Percentiles rank a stretch among this genome's conserved stretches.
Conservation (phyloP, 495 filamentous ascomycete genomes). For the Staphylotrichum longicolle region DNA sequence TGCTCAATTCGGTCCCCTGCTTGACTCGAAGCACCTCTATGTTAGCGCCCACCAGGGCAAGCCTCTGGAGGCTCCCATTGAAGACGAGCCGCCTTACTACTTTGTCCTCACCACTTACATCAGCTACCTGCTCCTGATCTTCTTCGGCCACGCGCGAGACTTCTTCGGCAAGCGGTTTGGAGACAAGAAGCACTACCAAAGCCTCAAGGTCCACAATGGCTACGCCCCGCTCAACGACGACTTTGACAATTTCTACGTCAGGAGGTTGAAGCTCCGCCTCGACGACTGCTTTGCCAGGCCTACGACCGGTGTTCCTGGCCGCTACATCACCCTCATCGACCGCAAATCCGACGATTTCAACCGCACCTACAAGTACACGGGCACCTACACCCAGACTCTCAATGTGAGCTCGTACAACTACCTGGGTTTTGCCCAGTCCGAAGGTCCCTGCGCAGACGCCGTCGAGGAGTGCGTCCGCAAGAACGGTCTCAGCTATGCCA, state of each 20-base stretch:
- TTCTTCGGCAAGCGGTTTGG: constrained; percentile 97
- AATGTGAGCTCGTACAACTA: constrained; percentile 99
- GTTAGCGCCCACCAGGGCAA: constrained; percentile 74
- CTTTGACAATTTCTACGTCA: constrained; percentile 97
- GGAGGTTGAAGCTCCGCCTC: constrained; percentile 86
- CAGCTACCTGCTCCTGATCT: constrained; percentile 92
- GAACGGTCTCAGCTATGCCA: constrained; percentile 77
- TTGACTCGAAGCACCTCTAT: constrained; percentile 76
- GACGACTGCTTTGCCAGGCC: constrained; percentile 95
- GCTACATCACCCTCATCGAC: constrained; percentile 89
- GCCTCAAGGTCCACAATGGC: constrained; percentile 78
- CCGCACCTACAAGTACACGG: constrained; percentile 77
- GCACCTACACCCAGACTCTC: constrained; percentile 89
- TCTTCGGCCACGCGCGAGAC: constrained; percentile 91
- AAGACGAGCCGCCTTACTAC: constrained; percentile 96
- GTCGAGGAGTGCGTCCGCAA: constrained; percentile 81
- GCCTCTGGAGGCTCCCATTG: constrained; percentile 74
- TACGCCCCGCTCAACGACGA: constrained; percentile 97
- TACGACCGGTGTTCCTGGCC: constrained; percentile 87
- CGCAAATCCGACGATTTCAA: constrained; percentile 87
- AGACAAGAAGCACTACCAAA: constrained; percentile 72
- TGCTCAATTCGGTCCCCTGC: constrained; percentile 88
- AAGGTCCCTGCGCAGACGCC: constrained; percentile 92
- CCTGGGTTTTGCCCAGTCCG: constrained; percentile 95
- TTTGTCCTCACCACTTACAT: constrained; percentile 96